Base-by-base conservation (phyloP, 352 stramenopile genomes). In the Pythium pectinolyticum region DNA sequence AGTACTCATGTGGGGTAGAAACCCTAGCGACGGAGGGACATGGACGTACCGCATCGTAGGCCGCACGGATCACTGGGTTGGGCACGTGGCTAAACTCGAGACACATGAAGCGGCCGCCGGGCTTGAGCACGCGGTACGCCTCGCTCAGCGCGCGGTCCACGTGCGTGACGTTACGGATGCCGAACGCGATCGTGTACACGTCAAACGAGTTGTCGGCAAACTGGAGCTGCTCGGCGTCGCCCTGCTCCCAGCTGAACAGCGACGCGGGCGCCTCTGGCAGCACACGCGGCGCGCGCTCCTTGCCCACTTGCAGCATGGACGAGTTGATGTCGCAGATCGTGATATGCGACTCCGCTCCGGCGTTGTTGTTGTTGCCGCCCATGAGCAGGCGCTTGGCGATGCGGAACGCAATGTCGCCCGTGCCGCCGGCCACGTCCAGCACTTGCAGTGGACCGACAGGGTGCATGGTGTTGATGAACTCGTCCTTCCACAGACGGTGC, bases 171-270 rank as follows among this genome's bases (percentile, higher is more conserved):
- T 99, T 99, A 20, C 97, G 84, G 61, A 99, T 96, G 24, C 97
- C 97, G 79, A 99, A 99, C 5, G 97, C 95, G 72, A 99, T 99
- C 17, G 97, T 99, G 72, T 99, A 99, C 24, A 98, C 79, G 76
- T 99, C 97, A 72, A 99, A 99, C 39, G 86, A 91, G 72, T 98
- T 88, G 70, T 96, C 84, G 43, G 89, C 77, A 63, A 99, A 99
- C 49, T 83, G 84, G 32, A 99, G 80, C 52, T 88, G 73, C 82
- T 99, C 96, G 3, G 97, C 97, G 75, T 99, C 98, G 49, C 94
- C 97, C 72, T 99, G 80, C 19, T 95, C 78, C 82, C 97, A 99
- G 27, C 73, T 72, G 63, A 96, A 92, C 49, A 94, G 72, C 35
- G 69, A 65, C 22, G 10, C 40, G 37, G 61, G 63, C 61, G 82